These are phyloP conservation scores for Emydomyces testavorans DNA, from an alignment of 2,329 filamentous ascomycete genomes.

Conservation along the genomic window DNA sequence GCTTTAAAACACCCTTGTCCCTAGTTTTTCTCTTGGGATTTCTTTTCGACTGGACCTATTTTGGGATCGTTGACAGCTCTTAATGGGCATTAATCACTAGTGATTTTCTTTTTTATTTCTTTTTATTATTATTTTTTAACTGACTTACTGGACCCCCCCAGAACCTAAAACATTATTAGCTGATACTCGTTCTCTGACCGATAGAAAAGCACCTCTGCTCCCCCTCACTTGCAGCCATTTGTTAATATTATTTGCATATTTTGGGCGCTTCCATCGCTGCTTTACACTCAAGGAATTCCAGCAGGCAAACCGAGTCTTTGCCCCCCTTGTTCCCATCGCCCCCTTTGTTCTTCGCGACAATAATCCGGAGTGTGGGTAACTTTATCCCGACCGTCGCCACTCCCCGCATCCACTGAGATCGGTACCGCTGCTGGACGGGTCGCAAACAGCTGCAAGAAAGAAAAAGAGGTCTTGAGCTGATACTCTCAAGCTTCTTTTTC, in stretches of 20 bases:
- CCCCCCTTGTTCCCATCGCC: slow-evolving; percentile 6
- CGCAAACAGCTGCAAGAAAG: slow-evolving; percentile 13
- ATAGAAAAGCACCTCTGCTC: neutral
- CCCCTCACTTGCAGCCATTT: slow-evolving; percentile 2
- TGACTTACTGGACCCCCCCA: neutral
- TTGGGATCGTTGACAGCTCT: slow-evolving; percentile 3
- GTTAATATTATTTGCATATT: neutral
- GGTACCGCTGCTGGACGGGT: slow-evolving; percentile 13
- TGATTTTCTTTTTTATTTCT: slow-evolving; percentile 6
- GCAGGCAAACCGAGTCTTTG: slow-evolving; percentile 6
- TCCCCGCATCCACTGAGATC: slow-evolving; percentile 12
- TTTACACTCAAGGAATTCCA: neutral
- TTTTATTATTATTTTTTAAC: neutral
- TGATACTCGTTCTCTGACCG: neutral
- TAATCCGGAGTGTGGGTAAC: slow-evolving; percentile 8
- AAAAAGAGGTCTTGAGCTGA: neutral
- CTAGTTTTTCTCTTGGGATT: slow-evolving; percentile 1
- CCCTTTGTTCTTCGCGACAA: slow-evolving; percentile 7
- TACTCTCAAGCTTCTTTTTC: neutral
- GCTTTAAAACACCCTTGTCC: slow-evolving; percentile 7
- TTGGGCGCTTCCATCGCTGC: neutral
- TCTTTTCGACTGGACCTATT: slow-evolving; percentile 3
- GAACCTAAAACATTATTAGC: neutral
- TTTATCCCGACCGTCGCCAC: slow-evolving; percentile 15
- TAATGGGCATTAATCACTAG: slow-evolving; percentile 7